These are phyloP conservation scores for Suillus plorans DNA, from an alignment of 768 basidiomycete species.

Conservation along the genomic window DNA sequence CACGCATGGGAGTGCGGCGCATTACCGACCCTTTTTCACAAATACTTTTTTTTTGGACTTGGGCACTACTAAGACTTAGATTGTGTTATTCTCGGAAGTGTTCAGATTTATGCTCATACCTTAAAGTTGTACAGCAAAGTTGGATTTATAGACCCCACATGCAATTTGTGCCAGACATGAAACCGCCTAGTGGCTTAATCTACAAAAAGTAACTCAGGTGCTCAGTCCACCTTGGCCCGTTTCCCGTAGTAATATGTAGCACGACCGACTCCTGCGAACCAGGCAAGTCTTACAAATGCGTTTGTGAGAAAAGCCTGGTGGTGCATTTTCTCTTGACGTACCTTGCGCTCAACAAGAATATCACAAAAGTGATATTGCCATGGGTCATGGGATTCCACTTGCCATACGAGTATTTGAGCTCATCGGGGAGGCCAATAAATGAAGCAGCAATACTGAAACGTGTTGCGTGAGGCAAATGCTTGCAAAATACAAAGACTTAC, in stretches of 20 bases:
- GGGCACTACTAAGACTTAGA: neutral
- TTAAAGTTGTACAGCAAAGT: neutral
- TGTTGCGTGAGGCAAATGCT: constrained; percentile 11
- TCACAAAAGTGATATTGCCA: constrained; percentile 68
- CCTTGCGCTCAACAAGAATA: constrained; percentile 59
- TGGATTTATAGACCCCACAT: neutral
- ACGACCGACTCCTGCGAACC: constrained; percentile 55
- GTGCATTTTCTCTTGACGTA: constrained; percentile 26
- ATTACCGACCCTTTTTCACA: neutral
- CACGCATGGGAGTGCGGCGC: neutral
- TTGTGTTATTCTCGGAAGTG: neutral
- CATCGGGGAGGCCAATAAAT: constrained; percentile 55
- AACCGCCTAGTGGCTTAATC: too few relatives aligned
- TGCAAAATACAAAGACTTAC: constrained; percentile 37
- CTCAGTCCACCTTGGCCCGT: constrained; percentile 1
- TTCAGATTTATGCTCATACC: neutral
- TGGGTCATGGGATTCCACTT: constrained; percentile 75
- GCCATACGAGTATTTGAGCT: constrained; percentile 47
- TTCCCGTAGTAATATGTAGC: constrained; percentile 41
- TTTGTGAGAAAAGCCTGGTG: neutral
- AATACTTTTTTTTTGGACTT: neutral
- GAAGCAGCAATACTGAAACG: constrained; percentile 53
- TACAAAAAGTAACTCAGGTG: neutral
- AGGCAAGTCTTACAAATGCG: constrained; percentile 42
- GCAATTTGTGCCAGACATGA: too few relatives aligned